Conservation (phyloP, 495 filamentous ascomycete species). For the Darksidea phi region DNA sequence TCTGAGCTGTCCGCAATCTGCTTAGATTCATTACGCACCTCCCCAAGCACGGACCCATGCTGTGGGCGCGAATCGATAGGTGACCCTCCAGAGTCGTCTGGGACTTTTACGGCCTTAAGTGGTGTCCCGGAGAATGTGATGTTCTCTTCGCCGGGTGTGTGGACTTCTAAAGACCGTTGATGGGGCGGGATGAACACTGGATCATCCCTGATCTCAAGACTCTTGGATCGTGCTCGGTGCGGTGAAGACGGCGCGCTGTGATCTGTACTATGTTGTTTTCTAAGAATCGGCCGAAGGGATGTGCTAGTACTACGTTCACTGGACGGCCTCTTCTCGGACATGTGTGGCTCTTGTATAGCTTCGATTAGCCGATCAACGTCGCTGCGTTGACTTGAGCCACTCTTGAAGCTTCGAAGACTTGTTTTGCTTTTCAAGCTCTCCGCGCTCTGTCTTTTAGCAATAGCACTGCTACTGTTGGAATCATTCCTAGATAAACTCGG, state of each 20-base stretch:
- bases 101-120: slow-evolving; percentile 48
- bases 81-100: slow-evolving; percentile 35
- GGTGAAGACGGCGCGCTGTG: not conserved
- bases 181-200: slow-evolving; percentile 26
- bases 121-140: slow-evolving; percentile 47
- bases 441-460: slow-evolving; percentile 34
- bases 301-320: slow-evolving; percentile 14
- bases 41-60: slow-evolving; percentile 15
- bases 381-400: slow-evolving; percentile 59
- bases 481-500: slow-evolving; percentile 33
- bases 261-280: slow-evolving; percentile 20
- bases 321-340: slow-evolving; percentile 43
- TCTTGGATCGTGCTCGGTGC: slow-evolving; percentile 15
- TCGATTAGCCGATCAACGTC: slow-evolving; percentile 75
- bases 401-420: slow-evolving; percentile 52
- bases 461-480: slow-evolving; percentile 20
- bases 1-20: not conserved
- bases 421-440: slow-evolving; percentile 47
- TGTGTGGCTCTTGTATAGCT: slow-evolving; percentile 64
- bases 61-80: not conserved
- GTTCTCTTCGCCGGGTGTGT: slow-evolving; percentile 44
- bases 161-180: slow-evolving; percentile 35
- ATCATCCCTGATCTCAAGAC: slow-evolving; percentile 6
- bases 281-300: slow-evolving; percentile 35
- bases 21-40: slow-evolving; percentile 14